Conservation (phyloP, 805 yeast species). For the Candida palmyrensis region DNA sequence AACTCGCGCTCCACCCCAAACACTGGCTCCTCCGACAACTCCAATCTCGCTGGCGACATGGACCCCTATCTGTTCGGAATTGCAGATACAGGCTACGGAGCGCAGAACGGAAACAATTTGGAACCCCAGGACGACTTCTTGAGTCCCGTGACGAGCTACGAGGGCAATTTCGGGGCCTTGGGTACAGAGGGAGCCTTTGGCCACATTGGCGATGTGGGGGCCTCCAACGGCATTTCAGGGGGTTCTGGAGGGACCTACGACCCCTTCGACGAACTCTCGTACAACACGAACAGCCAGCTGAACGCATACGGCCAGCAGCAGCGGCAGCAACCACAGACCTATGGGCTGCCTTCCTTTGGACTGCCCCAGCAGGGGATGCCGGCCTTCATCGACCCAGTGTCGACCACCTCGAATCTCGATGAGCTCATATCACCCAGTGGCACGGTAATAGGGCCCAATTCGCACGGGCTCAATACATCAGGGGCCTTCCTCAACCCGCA, state of each 20-base stretch:
- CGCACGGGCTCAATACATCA: slow-evolving; percentile 4
- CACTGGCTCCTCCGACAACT: slow-evolving; percentile 2
- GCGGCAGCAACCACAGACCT: background rate
- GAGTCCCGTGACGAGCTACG: slow-evolving; percentile 4
- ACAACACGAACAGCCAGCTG: no score
- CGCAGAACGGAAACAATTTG: background rate
- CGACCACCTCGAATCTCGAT: slow-evolving; percentile 25
- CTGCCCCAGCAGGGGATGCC: slow-evolving; percentile 4
- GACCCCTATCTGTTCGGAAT: slow-evolving; percentile 3
- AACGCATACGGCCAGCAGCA: no score
- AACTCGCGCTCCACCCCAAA: background rate
- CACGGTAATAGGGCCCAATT: slow-evolving; percentile 8
- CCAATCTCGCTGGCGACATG: slow-evolving; percentile 4
- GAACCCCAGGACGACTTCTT: slow-evolving; percentile 1
- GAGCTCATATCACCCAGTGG: slow-evolving; percentile 31
- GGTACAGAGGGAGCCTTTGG: background rate
- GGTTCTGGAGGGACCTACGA: no score
- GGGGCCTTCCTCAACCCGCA: slow-evolving; percentile 27
- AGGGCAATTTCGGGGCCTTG: slow-evolving; percentile 2
- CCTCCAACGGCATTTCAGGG: no score
- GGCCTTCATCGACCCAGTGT: slow-evolving; percentile 11
- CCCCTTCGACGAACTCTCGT: no score
- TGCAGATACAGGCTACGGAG: background rate
- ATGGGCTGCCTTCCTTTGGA: background rate
- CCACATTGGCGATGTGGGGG: slow-evolving; percentile 1